phyloP scores from a whole-genome alignment of 2,329 filamentous ascomycete species.

The Cercospora sp. region DNA sequence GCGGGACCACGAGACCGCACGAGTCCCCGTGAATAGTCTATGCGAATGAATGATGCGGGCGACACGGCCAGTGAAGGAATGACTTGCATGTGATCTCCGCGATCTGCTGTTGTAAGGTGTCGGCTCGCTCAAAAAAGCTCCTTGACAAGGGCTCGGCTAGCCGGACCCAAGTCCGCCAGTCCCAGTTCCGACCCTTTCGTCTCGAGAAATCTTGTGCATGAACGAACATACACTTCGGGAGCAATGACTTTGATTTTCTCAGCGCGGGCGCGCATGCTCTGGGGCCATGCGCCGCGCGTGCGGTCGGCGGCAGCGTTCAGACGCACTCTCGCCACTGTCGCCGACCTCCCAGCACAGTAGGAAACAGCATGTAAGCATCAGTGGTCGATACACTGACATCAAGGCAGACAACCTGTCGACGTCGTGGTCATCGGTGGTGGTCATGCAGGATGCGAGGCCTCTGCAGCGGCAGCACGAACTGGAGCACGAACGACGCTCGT shows the following conservation, averaged over 20 bases:
- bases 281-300: constrained; percentile 51
- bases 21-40: background rate
- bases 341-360: constrained; percentile 37
- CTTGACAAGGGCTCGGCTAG: background rate
- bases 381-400: constrained; percentile 38
- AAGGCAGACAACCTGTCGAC: constrained; percentile 53
- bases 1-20: background rate
- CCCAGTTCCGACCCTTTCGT: background rate
- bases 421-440: constrained; percentile 95
- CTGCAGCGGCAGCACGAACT: constrained; percentile 81
- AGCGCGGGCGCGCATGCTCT: constrained; percentile 43
- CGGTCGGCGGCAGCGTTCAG: constrained; percentile 42
- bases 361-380: background rate
- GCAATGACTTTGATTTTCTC: constrained; percentile 33
- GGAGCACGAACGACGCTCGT: constrained; percentile 87
- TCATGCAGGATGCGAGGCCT: constrained; percentile 92
- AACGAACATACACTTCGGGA: background rate
- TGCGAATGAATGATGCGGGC: background rate
- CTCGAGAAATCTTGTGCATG: background rate
- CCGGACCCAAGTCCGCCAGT: background rate
- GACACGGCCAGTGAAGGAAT: background rate
- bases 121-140: background rate
- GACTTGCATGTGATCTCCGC: background rate
- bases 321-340: constrained; percentile 49
- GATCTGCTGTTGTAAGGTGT: background rate